phyloP scores from a whole-genome alignment of 1,284 basidiomycete genomes.

The Cronartium ribicola region DNA sequence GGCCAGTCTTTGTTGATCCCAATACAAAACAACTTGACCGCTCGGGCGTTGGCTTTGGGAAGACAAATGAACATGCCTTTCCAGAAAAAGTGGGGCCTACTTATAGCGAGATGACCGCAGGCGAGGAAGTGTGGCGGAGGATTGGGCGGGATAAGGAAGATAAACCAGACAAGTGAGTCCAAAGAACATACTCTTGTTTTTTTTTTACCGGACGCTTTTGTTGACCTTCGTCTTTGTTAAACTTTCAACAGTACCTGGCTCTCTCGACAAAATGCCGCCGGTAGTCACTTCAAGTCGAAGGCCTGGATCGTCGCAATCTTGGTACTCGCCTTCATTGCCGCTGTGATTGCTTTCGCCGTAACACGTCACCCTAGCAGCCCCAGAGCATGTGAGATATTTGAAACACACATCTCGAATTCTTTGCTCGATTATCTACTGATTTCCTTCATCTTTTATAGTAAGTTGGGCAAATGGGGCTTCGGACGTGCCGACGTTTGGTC shows the following conservation, averaged over 20 bases:
- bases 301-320: constrained; percentile 14
- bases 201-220: not conserved
- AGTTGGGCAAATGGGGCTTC: constrained; percentile 29
- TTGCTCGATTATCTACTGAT: not conserved
- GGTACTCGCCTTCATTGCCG: constrained; percentile 2
- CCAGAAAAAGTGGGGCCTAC: too few relatives aligned
- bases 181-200: not conserved
- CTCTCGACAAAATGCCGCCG: constrained; percentile 8
- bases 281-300: constrained; percentile 20
- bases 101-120: not conserved
- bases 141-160: constrained; percentile 11
- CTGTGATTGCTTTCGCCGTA: constrained; percentile 5
- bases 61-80: too few relatives aligned
- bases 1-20: not conserved
- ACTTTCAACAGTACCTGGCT: constrained; percentile 21
- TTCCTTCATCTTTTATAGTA: not conserved
- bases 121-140: constrained; percentile 5
- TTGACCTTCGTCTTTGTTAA: not conserved
- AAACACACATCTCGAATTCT: not conserved
- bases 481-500: constrained; percentile 16
- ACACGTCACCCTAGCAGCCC: constrained; percentile 5
- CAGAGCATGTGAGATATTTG: not conserved
- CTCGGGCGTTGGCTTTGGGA: too few relatives aligned
- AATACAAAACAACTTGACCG: too few relatives aligned
- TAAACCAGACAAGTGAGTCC: not conserved